Base-by-base conservation (phyloP, 192 early-diverging fungal species). In the Dissophora globulifera region DNA sequence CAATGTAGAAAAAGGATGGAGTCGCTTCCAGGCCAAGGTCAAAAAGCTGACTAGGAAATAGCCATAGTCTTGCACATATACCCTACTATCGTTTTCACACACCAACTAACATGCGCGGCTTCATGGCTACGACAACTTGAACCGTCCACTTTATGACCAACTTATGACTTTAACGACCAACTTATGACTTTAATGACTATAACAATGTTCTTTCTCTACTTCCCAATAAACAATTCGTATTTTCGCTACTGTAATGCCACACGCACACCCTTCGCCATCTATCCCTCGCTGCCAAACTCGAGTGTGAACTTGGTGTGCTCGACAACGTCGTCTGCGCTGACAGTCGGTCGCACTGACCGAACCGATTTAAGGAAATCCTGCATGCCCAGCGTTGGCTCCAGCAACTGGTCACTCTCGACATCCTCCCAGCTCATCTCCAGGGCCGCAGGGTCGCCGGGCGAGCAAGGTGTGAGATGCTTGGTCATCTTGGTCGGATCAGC, bases 351-450 rank as follows among this genome's bases (percentile, higher is more conserved):
- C 32, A 86, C 88, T 45, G 81, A 89, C 71, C 89, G 81, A 31
- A 93, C 86, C 0, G 96, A 93, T 80, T 88, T 86, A 46, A 94
- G 56, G 69, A 99, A 99, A 72, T 99, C 97, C 2, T 83, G 53
- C 30, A 91, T 78, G 0, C 92, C 92, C 49, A 99, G 78, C 17
- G 91, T 85, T 2, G 97, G 97, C 72, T 99, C 97, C 82, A 94
- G 78, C 60, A 99, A 75, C 67, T 97, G 91, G 61, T 98, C 87
- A 17, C 85, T 56, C 42, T 83, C 86, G 10, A 98, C 88, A 26
- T 94, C 88, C 47, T 88, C 89, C 97, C 97, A 99, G 2, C 85
- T 88, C 88, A 91, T 93, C 61, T 96, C 96, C 19, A 90, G 78
- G 0, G 95, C 96, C 1, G 86, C 88, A 45, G 87, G 85, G 42